Evolutionary conservation across 805 yeast species (phyloP).

Genomic region (Wickerhamomyces silvicola): DNA sequence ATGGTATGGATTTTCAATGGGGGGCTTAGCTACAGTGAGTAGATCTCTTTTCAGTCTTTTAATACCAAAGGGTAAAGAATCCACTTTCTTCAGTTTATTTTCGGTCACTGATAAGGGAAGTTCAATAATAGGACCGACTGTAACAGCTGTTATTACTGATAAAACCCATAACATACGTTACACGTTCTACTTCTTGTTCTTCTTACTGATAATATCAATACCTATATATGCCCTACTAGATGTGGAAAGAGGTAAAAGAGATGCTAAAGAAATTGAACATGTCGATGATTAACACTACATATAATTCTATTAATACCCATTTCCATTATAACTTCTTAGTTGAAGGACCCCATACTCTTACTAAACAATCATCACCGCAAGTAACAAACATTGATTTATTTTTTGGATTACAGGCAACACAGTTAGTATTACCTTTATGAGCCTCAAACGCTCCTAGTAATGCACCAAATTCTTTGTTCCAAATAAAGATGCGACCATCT

Average conservation of each 20-base stretch:
- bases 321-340: neutral
- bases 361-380: conserved; percentile 74
- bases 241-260: conserved; percentile 54
- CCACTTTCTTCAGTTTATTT: conserved; percentile 68
- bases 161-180: conserved; percentile 67
- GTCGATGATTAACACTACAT: conserved; percentile 16
- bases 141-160: conserved; percentile 70
- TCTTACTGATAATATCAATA: conserved; percentile 45
- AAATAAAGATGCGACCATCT: conserved; percentile 69
- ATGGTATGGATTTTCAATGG: conserved; percentile 73
- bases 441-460: conserved; percentile 52
- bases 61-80: conserved; percentile 71
- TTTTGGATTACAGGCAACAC: conserved; percentile 67
- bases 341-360: conserved; percentile 58
- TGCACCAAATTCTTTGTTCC: conserved; percentile 71
- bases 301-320: too few relatives aligned
- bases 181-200: conserved; percentile 58
- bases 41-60: conserved; percentile 62
- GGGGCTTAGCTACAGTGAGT: conserved; percentile 65
- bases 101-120: conserved; percentile 79
- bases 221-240: conserved; percentile 52
- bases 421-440: conserved; percentile 63
- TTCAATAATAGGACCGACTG: conserved; percentile 63
- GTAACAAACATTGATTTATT: conserved; percentile 58
- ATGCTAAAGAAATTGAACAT: conserved; percentile 38